Evolutionary conservation across 2,329 filamentous ascomycete species (phyloP).

Genomic region (Colletotrichum orchidophilum): DNA sequence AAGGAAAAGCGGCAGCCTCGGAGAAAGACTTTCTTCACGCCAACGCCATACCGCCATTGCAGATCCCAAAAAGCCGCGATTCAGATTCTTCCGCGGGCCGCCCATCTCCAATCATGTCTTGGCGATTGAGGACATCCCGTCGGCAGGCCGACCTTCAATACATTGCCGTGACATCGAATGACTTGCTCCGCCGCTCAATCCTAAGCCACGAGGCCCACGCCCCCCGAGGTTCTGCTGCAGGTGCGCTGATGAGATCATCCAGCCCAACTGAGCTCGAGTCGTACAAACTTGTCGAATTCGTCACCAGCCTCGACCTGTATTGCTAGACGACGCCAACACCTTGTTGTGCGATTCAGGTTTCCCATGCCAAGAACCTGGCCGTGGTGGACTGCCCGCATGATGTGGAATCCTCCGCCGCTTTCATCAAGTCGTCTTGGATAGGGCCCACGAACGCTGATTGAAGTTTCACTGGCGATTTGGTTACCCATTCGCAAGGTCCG

Average conservation of each 20-base stretch:
- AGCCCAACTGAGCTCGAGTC: background rate
- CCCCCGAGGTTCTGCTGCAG: background rate
- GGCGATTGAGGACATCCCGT: constrained; percentile 5
- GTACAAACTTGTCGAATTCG: constrained; percentile 13
- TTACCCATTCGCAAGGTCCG: background rate
- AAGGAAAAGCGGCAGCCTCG: background rate
- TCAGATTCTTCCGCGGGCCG: background rate
- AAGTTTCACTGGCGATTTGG: background rate
- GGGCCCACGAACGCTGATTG: background rate
- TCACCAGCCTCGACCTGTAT: background rate
- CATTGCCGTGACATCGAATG: background rate
- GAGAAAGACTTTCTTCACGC: background rate
- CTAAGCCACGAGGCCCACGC: background rate
- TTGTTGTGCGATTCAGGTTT: background rate
- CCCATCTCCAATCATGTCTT: constrained; percentile 17
- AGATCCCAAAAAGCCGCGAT: background rate
- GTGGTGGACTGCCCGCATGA: background rate
- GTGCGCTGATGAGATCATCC: constrained; percentile 17
- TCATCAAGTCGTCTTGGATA: background rate
- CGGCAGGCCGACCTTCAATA: background rate
- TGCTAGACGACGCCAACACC: background rate
- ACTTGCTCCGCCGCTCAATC: background rate
- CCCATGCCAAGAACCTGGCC: background rate
- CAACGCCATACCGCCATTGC: constrained; percentile 4
- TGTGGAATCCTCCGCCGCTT: background rate